Evolutionary conservation across 176 grass and related monocot genomes (phyloP), one percentile per base, ranked within the genome.

Genomic region (Avena sativa): DNA sequence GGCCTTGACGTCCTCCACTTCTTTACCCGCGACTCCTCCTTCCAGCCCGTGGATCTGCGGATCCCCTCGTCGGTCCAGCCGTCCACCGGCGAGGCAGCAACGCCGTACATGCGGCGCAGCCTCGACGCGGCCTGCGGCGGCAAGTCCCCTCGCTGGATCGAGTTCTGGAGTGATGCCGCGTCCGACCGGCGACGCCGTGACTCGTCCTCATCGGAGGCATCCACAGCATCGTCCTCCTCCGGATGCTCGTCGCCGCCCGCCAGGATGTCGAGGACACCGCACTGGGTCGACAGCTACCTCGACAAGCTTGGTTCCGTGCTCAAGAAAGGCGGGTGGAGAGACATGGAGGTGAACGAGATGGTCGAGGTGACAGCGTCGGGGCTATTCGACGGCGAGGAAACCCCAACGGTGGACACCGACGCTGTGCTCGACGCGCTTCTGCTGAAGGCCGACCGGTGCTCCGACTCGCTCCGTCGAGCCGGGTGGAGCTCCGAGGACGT

Each of bases 131-230:
- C 88, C 17, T 89, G 75, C 16, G 81, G 86, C 12, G 89, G 87
- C 11, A 88, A 90, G 58, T 81, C 89, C 11, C 94, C 94, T 0
- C 93, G 97, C 43, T 99, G 97, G 97, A 92, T 99, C 75, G 97
- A 99, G 92, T 96, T 99, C 90, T 99, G 97, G 97, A 94, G 92
- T 56, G 97, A 96, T 61, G 97, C 97, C 8, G 92, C 97, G 13
- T 94, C 92, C 7, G 92, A 99, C 87, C 85, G 94, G 30, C 92
- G 97, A 28, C 85, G 97, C 67, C 97, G 97, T 21, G 87, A 93
- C 86, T 99, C 97, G 0, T 99, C 97, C 7, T 99, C 97, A 6
- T 94, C 95, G 2, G 92, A 94, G 26, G 85, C 95, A 12, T 94
- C 95, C 38, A 92, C 89, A 34, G 49, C 93, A 30, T 95, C 91